Evolutionary conservation across 2,329 filamentous ascomycete species (phyloP).

Genomic region (Trichophyton simii): DNA sequence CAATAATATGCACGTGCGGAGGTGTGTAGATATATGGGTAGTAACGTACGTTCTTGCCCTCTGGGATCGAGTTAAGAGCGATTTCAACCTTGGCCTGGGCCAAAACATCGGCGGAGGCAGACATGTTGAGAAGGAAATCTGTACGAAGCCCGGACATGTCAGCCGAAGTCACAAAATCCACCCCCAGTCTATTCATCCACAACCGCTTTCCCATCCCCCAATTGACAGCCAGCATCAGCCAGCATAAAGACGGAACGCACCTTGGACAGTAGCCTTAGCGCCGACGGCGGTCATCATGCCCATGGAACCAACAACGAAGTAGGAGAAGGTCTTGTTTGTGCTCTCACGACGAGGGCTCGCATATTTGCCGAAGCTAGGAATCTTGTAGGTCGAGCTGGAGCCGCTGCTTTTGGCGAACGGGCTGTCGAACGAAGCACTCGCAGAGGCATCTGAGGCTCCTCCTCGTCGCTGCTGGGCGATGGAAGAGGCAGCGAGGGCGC

Average conservation of each 20-base stretch:
- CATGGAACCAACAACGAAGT: conserved; percentile 97
- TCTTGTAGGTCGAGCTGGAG: conserved; percentile 48
- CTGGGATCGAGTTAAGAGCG: conserved; percentile 79
- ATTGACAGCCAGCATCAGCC: conserved; percentile 2
- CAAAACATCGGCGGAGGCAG: conserved; percentile 92
- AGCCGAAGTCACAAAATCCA: conserved; percentile 12
- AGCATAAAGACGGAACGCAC: conserved; percentile 45
- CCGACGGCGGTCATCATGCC: conserved; percentile 83
- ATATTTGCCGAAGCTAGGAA: conserved; percentile 87
- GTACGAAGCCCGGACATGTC: conserved; percentile 19
- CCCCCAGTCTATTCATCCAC: not conserved
- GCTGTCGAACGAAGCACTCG: conserved; percentile 35
- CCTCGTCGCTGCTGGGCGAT: conserved; percentile 31
- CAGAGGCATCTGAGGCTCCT: conserved; percentile 22
- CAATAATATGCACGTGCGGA: conserved; percentile 9
- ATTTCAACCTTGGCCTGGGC: conserved; percentile 99
- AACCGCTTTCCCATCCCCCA: not conserved
- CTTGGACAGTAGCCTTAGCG: conserved; percentile 95
- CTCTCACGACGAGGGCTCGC: conserved; percentile 54
- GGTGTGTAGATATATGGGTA: not conserved
- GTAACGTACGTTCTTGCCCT: conserved; percentile 90
- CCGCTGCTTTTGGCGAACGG: conserved; percentile 44
- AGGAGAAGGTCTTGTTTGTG: conserved; percentile 78
- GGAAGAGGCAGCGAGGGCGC: conserved; percentile 26
- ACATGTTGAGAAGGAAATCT: conserved; percentile 99